These are phyloP conservation scores for Piromyces finnis DNA, from an alignment of 192 early-diverging fungal genomes.

Conservation along the genomic window DNA sequence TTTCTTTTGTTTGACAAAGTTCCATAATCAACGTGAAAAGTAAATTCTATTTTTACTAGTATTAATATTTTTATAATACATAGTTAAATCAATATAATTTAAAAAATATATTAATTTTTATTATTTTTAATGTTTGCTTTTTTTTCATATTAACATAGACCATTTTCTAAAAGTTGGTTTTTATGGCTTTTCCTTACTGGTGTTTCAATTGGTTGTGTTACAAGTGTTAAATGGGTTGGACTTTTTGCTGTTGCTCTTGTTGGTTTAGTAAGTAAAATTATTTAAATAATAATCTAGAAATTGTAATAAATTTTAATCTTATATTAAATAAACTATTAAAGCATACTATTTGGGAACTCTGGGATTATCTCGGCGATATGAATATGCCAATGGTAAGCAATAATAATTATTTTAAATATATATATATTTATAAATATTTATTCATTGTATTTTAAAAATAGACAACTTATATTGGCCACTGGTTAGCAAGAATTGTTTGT, in stretches of 20 bases:
- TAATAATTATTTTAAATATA: too few relatives aligned
- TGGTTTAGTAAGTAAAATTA: background rate
- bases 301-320: background rate
- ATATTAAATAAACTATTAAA: background rate
- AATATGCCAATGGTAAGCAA: background rate
- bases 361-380: background rate
- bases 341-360: constrained; percentile 1
- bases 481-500: background rate
- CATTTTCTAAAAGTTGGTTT: background rate
- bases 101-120: background rate
- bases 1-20: background rate
- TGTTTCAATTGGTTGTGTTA: constrained; percentile 1
- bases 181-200: background rate
- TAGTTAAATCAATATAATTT: too few relatives aligned
- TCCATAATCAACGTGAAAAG: background rate
- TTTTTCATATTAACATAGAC: too few relatives aligned
- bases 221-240: constrained; percentile 84
- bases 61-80: background rate
- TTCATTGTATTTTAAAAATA: too few relatives aligned
- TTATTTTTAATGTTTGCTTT: too few relatives aligned
- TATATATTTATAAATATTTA: too few relatives aligned
- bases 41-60: background rate
- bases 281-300: background rate
- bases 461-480: background rate
- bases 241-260: constrained; percentile 60